phyloP scores from a whole-genome alignment of 1,139 yeast species.

The Candida freyschussii region DNA sequence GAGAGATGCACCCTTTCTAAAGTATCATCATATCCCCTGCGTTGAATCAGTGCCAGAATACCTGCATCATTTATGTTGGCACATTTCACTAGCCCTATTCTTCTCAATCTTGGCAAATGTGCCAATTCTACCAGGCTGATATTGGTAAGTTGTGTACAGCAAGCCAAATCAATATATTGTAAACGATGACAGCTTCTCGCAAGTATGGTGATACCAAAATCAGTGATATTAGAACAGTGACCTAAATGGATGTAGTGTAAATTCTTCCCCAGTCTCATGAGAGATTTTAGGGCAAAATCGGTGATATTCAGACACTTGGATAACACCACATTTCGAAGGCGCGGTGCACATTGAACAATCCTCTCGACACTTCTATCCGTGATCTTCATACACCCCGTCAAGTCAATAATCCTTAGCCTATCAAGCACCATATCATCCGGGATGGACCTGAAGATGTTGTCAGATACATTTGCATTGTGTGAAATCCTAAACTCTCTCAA shows the following conservation, averaged over 20 bases:
- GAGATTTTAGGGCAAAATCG: slow-evolving; percentile 70
- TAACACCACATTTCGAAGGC: slow-evolving; percentile 78
- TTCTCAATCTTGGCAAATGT: slow-evolving; percentile 70
- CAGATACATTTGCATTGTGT: slow-evolving; percentile 66
- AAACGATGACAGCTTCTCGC: slow-evolving; percentile 79
- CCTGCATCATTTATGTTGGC: slow-evolving; percentile 85
- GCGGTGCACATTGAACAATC: slow-evolving; percentile 74
- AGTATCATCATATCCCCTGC: slow-evolving; percentile 67
- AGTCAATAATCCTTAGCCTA: slow-evolving; percentile 70
- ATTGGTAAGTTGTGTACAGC: slow-evolving; percentile 88
- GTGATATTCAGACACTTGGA: slow-evolving; percentile 89
- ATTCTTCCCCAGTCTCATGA: slow-evolving; percentile 71
- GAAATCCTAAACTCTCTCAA: slow-evolving; percentile 82
- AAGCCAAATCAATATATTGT: slow-evolving; percentile 91
- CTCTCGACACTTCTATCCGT: slow-evolving; percentile 77
- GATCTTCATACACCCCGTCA: slow-evolving; percentile 78
- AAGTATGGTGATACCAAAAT: slow-evolving; percentile 73
- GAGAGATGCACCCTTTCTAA: slow-evolving; percentile 91
- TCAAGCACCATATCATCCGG: slow-evolving; percentile 29
- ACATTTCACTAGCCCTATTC: slow-evolving; percentile 94
- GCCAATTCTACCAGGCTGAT: slow-evolving; percentile 76
- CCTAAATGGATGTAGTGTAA: slow-evolving; percentile 91
- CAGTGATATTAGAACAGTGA: slow-evolving; percentile 89
- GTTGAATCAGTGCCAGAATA: slow-evolving; percentile 67
- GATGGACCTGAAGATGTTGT: slow-evolving; percentile 42